These are phyloP conservation scores for Monilinia polystroma DNA, from an alignment of 2,329 filamentous ascomycete genomes.

Conservation along the genomic window DNA sequence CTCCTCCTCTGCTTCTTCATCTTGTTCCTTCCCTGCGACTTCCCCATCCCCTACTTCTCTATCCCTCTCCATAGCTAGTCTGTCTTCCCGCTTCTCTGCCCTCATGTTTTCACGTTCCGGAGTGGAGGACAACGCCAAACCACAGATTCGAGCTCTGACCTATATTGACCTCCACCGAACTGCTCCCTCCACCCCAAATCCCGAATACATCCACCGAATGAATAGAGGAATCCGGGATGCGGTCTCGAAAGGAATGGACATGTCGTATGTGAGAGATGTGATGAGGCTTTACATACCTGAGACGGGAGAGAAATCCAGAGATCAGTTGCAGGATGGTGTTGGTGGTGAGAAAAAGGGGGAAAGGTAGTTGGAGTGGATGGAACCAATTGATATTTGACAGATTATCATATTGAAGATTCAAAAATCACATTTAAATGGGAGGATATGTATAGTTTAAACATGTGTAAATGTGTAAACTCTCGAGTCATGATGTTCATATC, in stretches of 20 bases:
- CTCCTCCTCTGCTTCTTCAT: background rate
- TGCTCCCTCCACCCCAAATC: background rate
- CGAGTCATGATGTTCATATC: constrained; percentile 11
- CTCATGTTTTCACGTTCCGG: too few relatives aligned
- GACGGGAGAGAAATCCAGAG: too few relatives aligned
- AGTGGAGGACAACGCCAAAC: too few relatives aligned
- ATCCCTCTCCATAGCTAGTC: too few relatives aligned
- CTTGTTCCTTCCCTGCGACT: background rate
- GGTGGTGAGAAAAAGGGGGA: background rate
- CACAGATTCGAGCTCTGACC: background rate
- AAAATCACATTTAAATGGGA: background rate
- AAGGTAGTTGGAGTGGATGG: background rate
- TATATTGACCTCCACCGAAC: background rate
- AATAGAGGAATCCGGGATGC: constrained; percentile 1
- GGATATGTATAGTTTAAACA: background rate
- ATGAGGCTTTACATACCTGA: background rate
- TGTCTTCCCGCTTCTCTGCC: background rate
- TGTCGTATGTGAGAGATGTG: constrained; percentile 1
- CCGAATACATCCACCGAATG: background rate
- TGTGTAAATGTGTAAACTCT: background rate
- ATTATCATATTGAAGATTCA: background rate
- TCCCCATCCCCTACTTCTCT: background rate
- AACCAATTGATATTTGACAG: background rate
- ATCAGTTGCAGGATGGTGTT: background rate
- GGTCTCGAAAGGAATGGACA: background rate